Evolutionary conservation across 1,284 basidiomycete genomes (phyloP).

Genomic region (Cryptococcus hybrid): DNA sequence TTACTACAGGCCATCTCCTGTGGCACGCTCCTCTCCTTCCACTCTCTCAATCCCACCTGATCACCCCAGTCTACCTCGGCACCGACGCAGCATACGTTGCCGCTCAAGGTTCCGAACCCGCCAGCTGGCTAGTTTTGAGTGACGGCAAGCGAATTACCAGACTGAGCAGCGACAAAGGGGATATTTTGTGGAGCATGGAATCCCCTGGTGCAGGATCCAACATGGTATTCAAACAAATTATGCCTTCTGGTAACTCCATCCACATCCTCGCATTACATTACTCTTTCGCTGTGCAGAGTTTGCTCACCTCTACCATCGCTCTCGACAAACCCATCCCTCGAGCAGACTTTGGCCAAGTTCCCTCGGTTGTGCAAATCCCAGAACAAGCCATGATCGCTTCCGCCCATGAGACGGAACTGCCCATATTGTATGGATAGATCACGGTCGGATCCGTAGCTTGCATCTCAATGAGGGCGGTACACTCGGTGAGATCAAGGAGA

Average conservation of each 20-base stretch:
- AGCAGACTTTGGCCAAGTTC: conserved; percentile 56
- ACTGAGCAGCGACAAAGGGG: conserved; percentile 29
- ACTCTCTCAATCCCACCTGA: conserved; percentile 53
- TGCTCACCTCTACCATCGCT: conserved; percentile 63
- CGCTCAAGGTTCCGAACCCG: conserved; percentile 5
- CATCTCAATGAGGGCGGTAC: conserved; percentile 23
- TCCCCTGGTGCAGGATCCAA: conserved; percentile 52
- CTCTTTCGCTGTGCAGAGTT: conserved; percentile 61
- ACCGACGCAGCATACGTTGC: conserved; percentile 51
- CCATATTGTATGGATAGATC: conserved; percentile 66
- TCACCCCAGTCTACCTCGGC: conserved; percentile 53
- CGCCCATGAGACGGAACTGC: conserved; percentile 38
- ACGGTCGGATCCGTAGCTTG: conserved; percentile 53
- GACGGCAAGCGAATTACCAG: conserved; percentile 36
- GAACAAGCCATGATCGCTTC: conserved; percentile 32
- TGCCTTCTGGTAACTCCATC: conserved; percentile 57
- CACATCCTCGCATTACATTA: conserved; percentile 69
- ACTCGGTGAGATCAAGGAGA: conserved; percentile 58
- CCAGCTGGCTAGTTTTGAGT: conserved; percentile 34
- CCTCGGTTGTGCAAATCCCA: conserved; percentile 56
- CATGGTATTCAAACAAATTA: conserved; percentile 63
- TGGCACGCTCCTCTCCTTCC: conserved; percentile 64
- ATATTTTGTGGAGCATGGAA: conserved; percentile 37
- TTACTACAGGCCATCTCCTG: conserved; percentile 64
- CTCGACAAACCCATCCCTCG: conserved; percentile 59